These are phyloP conservation scores for Auxenochlorella pyrenoidosa DNA, from an alignment of 139 green algal species.

Conservation along the genomic window DNA sequence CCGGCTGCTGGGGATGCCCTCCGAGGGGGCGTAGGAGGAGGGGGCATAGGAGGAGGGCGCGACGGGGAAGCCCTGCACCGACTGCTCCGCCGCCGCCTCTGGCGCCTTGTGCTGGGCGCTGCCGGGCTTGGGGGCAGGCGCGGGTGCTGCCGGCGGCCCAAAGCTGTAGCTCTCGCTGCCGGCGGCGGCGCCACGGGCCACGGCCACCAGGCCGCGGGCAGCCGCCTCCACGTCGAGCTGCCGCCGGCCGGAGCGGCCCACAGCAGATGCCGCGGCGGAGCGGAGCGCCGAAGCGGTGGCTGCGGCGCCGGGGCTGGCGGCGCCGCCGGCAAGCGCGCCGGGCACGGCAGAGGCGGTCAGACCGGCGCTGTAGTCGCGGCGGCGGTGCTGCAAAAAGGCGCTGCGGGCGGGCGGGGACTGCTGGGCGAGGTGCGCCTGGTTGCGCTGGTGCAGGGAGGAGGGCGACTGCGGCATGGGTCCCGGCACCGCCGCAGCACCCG, in stretches of 20 bases:
- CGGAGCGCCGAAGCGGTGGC: neutral
- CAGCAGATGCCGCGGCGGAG: neutral
- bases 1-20: slow-evolving; percentile 25
- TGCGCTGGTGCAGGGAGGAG: slow-evolving; percentile 11
- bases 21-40: slow-evolving; percentile 17
- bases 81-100: neutral
- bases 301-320: neutral
- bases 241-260: neutral
- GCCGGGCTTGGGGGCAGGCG: neutral
- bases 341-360: neutral
- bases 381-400: slow-evolving; percentile 23
- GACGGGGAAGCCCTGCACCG: neutral
- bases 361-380: neutral
- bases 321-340: neutral
- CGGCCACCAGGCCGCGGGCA: neutral
- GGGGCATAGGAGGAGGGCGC: neutral
- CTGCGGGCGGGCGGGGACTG: neutral
- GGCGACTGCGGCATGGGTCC: neutral
- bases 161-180: neutral
- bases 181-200: neutral
- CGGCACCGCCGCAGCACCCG: neutral
- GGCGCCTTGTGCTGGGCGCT: neutral
- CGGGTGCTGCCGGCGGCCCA: neutral
- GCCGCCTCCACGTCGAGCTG: neutral
- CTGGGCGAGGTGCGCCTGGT: neutral